Percentiles rank a stretch among this genome's conserved stretches.
phyloP scores from a whole-genome alignment of 495 filamentous ascomycete genomes.

The Talaromyces trachyspermus region DNA sequence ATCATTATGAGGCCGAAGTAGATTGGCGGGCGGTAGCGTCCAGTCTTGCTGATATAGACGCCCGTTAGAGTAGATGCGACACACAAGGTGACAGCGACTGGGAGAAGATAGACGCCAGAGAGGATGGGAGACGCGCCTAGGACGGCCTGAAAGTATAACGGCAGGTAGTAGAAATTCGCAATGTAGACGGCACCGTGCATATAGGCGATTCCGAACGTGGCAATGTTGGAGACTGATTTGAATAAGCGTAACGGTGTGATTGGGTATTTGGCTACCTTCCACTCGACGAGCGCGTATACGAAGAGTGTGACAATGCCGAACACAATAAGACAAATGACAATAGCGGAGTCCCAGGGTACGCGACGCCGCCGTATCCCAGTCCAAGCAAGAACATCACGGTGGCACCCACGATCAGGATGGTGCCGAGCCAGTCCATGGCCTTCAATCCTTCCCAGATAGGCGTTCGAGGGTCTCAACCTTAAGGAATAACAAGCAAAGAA shows the following conservation, averaged over 20 bases:
- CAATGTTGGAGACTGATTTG: slow-evolving; percentile 44
- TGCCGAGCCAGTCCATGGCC: slow-evolving; percentile 65
- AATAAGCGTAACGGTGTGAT: slow-evolving; percentile 65
- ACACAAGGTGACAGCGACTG: slow-evolving; percentile 63
- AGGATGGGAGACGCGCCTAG: slow-evolving; percentile 64
- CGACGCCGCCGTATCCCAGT: slow-evolving; percentile 60
- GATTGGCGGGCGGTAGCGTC: slow-evolving; percentile 42
- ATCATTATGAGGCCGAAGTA: slow-evolving; percentile 42
- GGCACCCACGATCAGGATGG: slow-evolving; percentile 52
- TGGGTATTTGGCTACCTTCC: slow-evolving; percentile 59
- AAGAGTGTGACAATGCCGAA: slow-evolving; percentile 52
- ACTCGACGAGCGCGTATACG: slow-evolving; percentile 59
- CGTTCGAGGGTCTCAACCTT: slow-evolving; percentile 66
- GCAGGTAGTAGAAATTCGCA: slow-evolving; percentile 64
- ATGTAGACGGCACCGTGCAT: slow-evolving; percentile 70
- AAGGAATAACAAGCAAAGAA: slow-evolving; percentile 56
- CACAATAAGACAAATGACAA: slow-evolving; percentile 62
- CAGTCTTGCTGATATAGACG: slow-evolving; percentile 65
- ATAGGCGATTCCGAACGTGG: slow-evolving; percentile 49
- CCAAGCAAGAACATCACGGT: slow-evolving; percentile 67
- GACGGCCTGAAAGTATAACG: slow-evolving; percentile 71
- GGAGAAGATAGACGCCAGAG: slow-evolving; percentile 73
- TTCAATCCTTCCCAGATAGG: slow-evolving; percentile 57
- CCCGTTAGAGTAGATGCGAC: slow-evolving; percentile 55
- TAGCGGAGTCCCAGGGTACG: slow-evolving; percentile 58